These are phyloP conservation scores for Heliamphora ciliata DNA, from an alignment of 179 eudicot genomes.

Conservation along the genomic window DNA sequence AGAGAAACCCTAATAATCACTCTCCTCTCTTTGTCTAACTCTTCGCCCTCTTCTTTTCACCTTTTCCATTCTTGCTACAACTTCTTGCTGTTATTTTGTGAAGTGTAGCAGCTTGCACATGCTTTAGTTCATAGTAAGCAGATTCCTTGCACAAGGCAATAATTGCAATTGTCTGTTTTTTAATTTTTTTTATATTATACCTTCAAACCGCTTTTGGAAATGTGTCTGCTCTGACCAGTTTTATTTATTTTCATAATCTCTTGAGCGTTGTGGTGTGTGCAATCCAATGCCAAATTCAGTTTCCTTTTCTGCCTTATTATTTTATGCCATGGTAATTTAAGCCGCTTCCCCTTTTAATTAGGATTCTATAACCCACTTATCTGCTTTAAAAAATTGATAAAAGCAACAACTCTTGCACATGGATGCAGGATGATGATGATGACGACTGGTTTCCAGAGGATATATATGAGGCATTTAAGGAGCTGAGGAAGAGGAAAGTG, in stretches of 20 bases:
- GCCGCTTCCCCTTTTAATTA: neutral
- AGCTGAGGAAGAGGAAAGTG: conserved; percentile 58
- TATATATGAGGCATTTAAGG: conserved; percentile 70
- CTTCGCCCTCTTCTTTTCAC: no score
- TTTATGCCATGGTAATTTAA: neutral
- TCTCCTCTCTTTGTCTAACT: no score
- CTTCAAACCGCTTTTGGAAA: neutral
- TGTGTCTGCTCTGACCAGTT: neutral
- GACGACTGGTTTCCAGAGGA: conserved; percentile 95
- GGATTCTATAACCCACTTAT: neutral
- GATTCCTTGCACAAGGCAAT: no score
- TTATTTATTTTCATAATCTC: neutral
- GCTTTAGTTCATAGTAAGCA: neutral
- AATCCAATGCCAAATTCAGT: neutral
- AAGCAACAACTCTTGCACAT: neutral
- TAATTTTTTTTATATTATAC: neutral
- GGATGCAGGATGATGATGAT: conserved; percentile 67
- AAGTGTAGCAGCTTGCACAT: neutral
- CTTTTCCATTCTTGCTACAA: no score
- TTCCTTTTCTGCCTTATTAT: neutral
- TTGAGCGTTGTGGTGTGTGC: neutral
- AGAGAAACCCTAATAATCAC: no score
- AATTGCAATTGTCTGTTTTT: neutral
- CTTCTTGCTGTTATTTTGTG: neutral
- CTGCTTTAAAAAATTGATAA: neutral